Evolutionary conservation across 2,329 filamentous ascomycete species (phyloP).

Genomic region (Epichloe sylvatica): DNA sequence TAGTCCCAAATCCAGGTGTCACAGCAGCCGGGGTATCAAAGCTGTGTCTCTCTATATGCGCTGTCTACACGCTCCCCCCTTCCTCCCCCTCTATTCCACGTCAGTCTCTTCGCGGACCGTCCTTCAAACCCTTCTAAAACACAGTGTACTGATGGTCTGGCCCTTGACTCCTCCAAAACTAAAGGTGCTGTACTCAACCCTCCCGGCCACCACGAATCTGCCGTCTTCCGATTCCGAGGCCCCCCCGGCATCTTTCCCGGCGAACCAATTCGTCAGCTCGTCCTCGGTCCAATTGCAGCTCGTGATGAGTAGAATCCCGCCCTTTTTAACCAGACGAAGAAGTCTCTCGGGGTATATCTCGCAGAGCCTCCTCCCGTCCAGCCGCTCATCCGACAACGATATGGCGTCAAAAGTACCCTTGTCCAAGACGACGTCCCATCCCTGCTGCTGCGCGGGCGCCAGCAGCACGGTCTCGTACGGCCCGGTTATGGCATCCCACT

Average conservation of each 20-base stretch:
- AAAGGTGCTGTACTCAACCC: constrained; percentile 72
- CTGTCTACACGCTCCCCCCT: not conserved
- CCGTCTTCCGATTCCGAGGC: constrained; percentile 1
- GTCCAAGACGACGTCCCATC: constrained; percentile 88
- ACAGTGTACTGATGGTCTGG: constrained; percentile 76
- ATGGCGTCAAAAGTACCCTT: constrained; percentile 98
- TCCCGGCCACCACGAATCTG: constrained; percentile 47
- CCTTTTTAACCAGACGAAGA: constrained; percentile 50
- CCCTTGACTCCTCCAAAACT: constrained; percentile 81
- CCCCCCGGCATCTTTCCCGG: constrained; percentile 9
- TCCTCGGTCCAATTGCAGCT: constrained; percentile 97
- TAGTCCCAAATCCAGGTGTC: not conserved
- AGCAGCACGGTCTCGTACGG: constrained; percentile 22
- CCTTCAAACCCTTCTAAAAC: constrained; percentile 45
- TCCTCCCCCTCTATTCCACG: not conserved
- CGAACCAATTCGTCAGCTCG: constrained; percentile 73
- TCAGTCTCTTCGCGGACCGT: too few species aligned
- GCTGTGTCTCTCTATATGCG: not conserved
- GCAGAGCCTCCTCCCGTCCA: constrained; percentile 46
- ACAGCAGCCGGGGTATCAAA: not conserved
- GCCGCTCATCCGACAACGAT: constrained; percentile 50
- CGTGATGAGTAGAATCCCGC: constrained; percentile 70
- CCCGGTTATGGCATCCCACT: constrained; percentile 51
- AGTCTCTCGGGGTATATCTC: constrained; percentile 64
- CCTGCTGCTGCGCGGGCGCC: constrained; percentile 21